Evolutionary conservation across 2,329 filamentous ascomycete species (phyloP), one percentile per base, ranked within the genome.

Genomic region (Monilinia polystroma): DNA sequence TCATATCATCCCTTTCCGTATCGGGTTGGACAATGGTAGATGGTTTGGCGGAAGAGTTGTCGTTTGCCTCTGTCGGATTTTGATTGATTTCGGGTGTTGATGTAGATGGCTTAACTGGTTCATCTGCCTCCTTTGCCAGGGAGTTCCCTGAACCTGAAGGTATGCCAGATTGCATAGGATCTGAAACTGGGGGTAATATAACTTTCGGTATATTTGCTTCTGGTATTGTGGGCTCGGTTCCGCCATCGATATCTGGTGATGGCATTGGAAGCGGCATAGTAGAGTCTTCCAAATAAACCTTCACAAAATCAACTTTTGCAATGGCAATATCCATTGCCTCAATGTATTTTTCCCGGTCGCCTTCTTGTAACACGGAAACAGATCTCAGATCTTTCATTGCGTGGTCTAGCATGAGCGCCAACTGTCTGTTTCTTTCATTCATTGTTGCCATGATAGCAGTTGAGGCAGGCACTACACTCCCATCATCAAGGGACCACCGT

Each of bases 351-450:
- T 73, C 74, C 45, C 73, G 76, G 45, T 85, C 82, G 67, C 77
- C 69, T 55, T 82, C 79, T 35, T 83, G 66, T 2, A 81, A 80
- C 49, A 81, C 79, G 49, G 88, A 87, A 60, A 88, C 79, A 1
- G 82, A 79, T 79, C 86, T 88, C 1, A 94, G 81, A 58, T 85
- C 85, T 1, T 81, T 78, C 29, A 92, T 83, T 0, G 88, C 87
- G 69, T 87, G 85, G 64, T 89, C 86, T 12, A 94, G 82, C 82
- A 93, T 86, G 41, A 80, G 79, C 0, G 89, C 88, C 23, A 94
- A 77, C 68, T 87, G 84, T 70, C 81, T 82, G 72, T 92, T 93
- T 57, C 90, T 84, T 63, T 78, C 80, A 72, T 92, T 88, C 69
- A 92, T 78, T 57, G 81, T 79, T 23, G 79, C 78, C 18, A 87